Base-by-base conservation (phyloP, 768 basidiomycete genomes). In the Trametes elegans region DNA sequence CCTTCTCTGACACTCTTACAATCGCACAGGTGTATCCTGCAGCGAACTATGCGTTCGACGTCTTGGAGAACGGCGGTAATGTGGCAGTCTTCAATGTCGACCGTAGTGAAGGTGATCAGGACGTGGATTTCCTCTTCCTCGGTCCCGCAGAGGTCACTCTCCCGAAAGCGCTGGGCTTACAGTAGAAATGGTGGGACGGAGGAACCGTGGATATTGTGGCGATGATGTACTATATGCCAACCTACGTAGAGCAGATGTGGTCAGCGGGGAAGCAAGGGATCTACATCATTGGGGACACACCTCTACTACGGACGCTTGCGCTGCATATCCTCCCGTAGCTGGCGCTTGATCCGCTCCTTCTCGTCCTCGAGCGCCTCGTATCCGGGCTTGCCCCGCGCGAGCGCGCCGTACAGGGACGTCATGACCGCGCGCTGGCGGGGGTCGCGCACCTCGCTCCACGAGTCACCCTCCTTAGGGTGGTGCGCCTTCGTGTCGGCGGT, bases 401-500 rank as follows among this genome's bases (percentile, higher is more conserved):
- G 72, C 27, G 79, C 73, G 11, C 84, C 84, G 64, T 79, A 82
- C 56, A 85, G 62, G 42, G 82, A 79, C 58, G 76, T 74, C 48
- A 77, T 65, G 48, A 84, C 77, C 67, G 68, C 74, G 36, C 51
- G 47, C 59, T 81, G 79, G 54, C 81, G 72, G 43, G 53, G 57
- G 27, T 53, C 44, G 23, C 48, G 21, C 40, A 51, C 45, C 3
- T 53, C 43, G 27, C 64, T 66, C 62, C 75, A 62, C 32, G 11
- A 53, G 56, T 46, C 70, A 73, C 75, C 75, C n/a, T n/a, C n/a
- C n/a, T n/a, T n/a, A n/a, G n/a, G n/a, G n/a, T n/a, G n/a, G n/a
- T n/a, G n/a, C n/a, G n/a, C n/a, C n/a, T n/a, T n/a, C n/a, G n/a
- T n/a, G n/a, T n/a, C n/a, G n/a, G n/a, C n/a, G n/a, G n/a, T n/a